Evolutionary conservation across 306 rosid species (phyloP).

Genomic region (Echinosophora koreensis): DNA sequence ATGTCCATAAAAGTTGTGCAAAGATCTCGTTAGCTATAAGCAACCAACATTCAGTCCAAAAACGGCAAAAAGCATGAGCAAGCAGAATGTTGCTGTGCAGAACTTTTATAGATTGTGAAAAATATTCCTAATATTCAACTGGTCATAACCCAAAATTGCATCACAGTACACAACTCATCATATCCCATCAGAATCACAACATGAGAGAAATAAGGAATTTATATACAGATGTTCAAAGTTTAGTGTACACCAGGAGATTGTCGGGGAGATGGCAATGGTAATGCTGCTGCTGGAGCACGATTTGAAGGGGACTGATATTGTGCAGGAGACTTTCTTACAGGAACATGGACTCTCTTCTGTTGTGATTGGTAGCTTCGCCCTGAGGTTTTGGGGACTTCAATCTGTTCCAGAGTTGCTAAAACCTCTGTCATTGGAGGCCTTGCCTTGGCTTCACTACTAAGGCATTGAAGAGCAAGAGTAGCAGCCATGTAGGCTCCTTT

Average conservation of each 20-base stretch:
- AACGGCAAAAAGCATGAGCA: neutral
- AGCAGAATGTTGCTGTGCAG: slow-evolving; percentile 7
- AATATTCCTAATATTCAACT: slow-evolving; percentile 35
- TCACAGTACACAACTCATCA: slow-evolving; percentile 39
- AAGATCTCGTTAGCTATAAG: slow-evolving; percentile 7
- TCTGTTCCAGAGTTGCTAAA: slow-evolving; percentile 66
- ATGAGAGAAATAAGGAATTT: slow-evolving; percentile 46
- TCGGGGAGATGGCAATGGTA: slow-evolving; percentile 63
- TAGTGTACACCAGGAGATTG: slow-evolving; percentile 56
- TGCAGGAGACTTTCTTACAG: slow-evolving; percentile 52
- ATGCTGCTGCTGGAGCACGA: slow-evolving; percentile 55
- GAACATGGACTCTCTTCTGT: slow-evolving; percentile 45
- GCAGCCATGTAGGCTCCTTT: slow-evolving; percentile 80
- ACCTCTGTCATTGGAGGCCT: slow-evolving; percentile 89
- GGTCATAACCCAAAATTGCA: slow-evolving; percentile 37
- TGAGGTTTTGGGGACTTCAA: slow-evolving; percentile 61
- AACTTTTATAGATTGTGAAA: slow-evolving; percentile 28
- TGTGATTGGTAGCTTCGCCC: slow-evolving; percentile 56
- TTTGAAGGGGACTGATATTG: slow-evolving; percentile 54
- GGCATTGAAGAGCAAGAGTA: slow-evolving; percentile 73
- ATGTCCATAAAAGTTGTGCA: neutral
- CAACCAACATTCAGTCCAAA: slow-evolving; percentile 2
- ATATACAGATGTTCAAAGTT: slow-evolving; percentile 40
- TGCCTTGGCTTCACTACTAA: slow-evolving; percentile 64
- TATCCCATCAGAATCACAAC: slow-evolving; percentile 31